These are phyloP conservation scores for Penicillium sp. DNA, from an alignment of 2,329 filamentous ascomycete species.

Conservation along the genomic window DNA sequence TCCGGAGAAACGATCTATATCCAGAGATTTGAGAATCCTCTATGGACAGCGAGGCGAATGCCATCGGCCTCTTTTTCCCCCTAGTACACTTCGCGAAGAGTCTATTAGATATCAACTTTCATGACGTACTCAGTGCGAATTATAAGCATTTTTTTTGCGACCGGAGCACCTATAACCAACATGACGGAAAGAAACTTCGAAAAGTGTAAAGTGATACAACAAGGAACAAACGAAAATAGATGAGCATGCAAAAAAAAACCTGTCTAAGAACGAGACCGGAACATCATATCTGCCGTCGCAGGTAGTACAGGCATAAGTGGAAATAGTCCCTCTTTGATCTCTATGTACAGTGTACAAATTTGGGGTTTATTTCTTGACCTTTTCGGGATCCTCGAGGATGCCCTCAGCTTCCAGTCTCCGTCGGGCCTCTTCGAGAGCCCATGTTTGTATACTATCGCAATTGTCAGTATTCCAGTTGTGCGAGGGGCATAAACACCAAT, in stretches of 20 bases:
- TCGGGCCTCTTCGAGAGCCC: constrained; percentile 95
- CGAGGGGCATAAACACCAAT: background rate
- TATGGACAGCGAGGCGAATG: background rate
- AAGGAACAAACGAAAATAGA: constrained; percentile 28
- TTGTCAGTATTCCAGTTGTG: constrained; percentile 19
- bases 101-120: background rate
- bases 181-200: constrained; percentile 18
- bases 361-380: constrained; percentile 49
- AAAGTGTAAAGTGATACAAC: constrained; percentile 23
- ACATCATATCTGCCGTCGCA: constrained; percentile 31
- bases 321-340: constrained; percentile 33
- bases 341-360: constrained; percentile 44
- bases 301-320: constrained; percentile 31
- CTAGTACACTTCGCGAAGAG: background rate
- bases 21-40: constrained; percentile 34
- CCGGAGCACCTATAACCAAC: constrained; percentile 19
- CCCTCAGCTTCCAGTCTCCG: constrained; percentile 94
- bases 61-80: background rate
- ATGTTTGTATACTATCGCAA: constrained; percentile 84
- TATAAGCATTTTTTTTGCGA: constrained; percentile 14
- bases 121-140: constrained; percentile 3
- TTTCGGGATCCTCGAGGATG: constrained; percentile 75
- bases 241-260: constrained; percentile 31
- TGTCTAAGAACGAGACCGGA: constrained; percentile 35
- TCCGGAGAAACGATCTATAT: constrained; percentile 54